Base-by-base conservation (phyloP, 805 yeast genomes). In the Candida khao-thaluensis region DNA sequence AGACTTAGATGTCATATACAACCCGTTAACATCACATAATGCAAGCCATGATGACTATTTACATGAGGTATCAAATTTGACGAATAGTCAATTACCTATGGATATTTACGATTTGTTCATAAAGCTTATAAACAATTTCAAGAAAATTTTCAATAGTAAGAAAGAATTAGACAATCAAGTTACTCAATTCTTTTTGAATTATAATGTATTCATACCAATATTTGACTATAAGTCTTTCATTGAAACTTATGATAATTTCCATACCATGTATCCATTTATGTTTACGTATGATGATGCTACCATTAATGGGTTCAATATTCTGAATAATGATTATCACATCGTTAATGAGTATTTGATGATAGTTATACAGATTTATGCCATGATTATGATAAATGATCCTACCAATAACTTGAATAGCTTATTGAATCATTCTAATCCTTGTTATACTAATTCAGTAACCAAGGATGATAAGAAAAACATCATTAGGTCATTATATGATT, bases 161-260 rank as follows among this genome's bases (percentile, higher is more conserved):
- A 57, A 57, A 37, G 64, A 69, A 50, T 51, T 69, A 39, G 82
- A 77, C 49, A 66, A 65, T 43, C 68, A 74, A 38, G 65, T 77
- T 16, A 59, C 63, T 49, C 66, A 74, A 28, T 77, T 64, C 51
- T 77, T 77, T 49, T 60, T 74, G 43, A 71, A 74, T 52, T 73
- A 72, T 52, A 77, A 77, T 56, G 68, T 71, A 16, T 66, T 77
- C 42, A 66, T 77, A 17, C 82, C 82, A 3, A 71, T 77, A 7
- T 67, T 77, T 44, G 81, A 76, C 48, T 76, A 72, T 47, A 73
- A 70, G 33, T 57, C 65, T 25, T 76, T 77, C 45, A 76, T 76
- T 70, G 71, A 69, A 48, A 69, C 71, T 36, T 77, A 77, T 33
- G 71, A 68, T 31, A 71, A 66, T 6, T 66, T 69, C 43, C 74